Base-by-base conservation (phyloP, 495 filamentous ascomycete species). In the Neurospora tetraspora region DNA sequence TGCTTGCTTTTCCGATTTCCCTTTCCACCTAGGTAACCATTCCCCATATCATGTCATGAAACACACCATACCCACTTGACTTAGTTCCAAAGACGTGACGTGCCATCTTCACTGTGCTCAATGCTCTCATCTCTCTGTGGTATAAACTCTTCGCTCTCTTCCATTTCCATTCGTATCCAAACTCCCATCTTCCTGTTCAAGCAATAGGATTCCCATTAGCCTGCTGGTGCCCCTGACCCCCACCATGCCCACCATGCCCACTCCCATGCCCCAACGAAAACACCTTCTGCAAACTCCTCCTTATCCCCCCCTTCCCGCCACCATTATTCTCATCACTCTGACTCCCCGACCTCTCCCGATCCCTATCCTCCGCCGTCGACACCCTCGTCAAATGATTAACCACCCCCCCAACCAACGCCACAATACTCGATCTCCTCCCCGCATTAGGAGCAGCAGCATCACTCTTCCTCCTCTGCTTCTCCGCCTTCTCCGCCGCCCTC, bases 321-420 rank as follows among this genome's bases (percentile, higher is more conserved):
- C 81, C 80, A 42, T 85, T 85, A 34, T 85, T 82, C 68, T 85
- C 82, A 70, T 90, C 74, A 20, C 75, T 76, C 5, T 74, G 72
- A 14, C 53, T 65, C 7, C 53, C 53, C 27, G 27, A 31, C 27
- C 53, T 34, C 5, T 61, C 47, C 11, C 47, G 3, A 3, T 59
- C 47, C 11, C 23, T 34, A 18, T 65, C 53, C 14, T 65, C 53
- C 6, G 53, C 53, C 12, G 53, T 65, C 27, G 53, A 27, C 53
- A 65, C 53, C 53, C 53, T 65, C 27, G 53, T 65, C 53, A 65
- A 65, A 65, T 31, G 53, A 65, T 65, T 65, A 18, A 31, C 23
- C 12, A 65, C 53, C 14, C 23, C 53, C 0, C 11, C 53, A 1
- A 65, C 53, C 53, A 65, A 5, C 14, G 53, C 53, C 53, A 27